Conservation (phyloP, 2,329 filamentous ascomycete genomes). For the Xylariaceae sp. region DNA sequence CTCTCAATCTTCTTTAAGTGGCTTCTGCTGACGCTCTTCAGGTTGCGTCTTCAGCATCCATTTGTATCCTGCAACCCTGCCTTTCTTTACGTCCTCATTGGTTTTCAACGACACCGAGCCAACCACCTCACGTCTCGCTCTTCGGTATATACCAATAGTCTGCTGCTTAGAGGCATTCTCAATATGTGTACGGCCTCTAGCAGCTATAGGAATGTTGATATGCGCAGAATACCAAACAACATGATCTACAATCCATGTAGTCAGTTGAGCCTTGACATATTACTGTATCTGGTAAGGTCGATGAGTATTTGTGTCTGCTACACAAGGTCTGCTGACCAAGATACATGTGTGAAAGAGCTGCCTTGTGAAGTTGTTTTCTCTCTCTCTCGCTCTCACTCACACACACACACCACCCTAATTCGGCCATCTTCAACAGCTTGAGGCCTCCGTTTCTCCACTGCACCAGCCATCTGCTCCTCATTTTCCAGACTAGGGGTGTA, state of each 20-base stretch:
- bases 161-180: not conserved
- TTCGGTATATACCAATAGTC: no score
- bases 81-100: no score
- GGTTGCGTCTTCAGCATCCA: no score
- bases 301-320: slow-evolving; percentile 17
- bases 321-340: slow-evolving; percentile 26
- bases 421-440: slow-evolving; percentile 13
- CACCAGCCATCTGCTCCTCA: slow-evolving; percentile 13
- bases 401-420: slow-evolving; percentile 2
- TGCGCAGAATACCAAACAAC: not conserved
- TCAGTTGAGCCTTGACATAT: slow-evolving; percentile 8
- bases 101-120: no score
- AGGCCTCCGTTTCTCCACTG: slow-evolving; percentile 29
- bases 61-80: no score
- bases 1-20: no score
- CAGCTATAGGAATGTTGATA: no score
- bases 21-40: no score
- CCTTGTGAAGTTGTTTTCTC: slow-evolving; percentile 8
- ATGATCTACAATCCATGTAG: slow-evolving; percentile 6
- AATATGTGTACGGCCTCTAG: not conserved
- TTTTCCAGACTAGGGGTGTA: slow-evolving; percentile 6
- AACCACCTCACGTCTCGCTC: no score
- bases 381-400: not conserved
- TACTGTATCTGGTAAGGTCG: slow-evolving; percentile 23
- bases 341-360: slow-evolving; percentile 13